Evolutionary conservation across 106 monocot genomes (phyloP).

Genomic region (Acanthochlamys bracteata): DNA sequence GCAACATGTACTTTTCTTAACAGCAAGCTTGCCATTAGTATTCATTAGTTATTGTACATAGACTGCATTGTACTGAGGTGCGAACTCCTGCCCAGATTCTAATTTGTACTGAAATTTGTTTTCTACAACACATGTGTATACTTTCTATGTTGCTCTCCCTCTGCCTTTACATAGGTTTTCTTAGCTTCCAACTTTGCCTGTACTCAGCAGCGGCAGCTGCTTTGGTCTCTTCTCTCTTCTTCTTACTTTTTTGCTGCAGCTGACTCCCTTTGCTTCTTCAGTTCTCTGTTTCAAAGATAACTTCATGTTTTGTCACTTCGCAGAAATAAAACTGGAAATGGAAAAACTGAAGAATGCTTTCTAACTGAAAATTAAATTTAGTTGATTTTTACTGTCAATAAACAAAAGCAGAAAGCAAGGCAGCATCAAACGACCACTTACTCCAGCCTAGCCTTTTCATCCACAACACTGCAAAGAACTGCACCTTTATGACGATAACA

Average conservation of each 20-base stretch:
- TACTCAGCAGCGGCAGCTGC: slow-evolving; percentile 89
- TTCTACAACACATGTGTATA: too few relatives aligned
- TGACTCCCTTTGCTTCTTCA: slow-evolving; percentile 86
- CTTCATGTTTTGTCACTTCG: too few relatives aligned
- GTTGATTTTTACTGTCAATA: not conserved
- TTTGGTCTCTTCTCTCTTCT: slow-evolving; percentile 96
- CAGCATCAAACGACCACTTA: slow-evolving; percentile 22
- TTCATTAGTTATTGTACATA: too few relatives aligned
- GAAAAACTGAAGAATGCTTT: too few relatives aligned
- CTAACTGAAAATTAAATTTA: too few relatives aligned
- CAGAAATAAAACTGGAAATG: too few relatives aligned
- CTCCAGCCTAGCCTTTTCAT: slow-evolving; percentile 87
- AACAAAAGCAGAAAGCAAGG: not conserved
- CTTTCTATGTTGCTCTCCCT: slow-evolving; percentile 61
- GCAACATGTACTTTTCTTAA: not conserved
- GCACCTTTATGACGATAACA: slow-evolving; percentile 44
- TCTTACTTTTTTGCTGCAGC: slow-evolving; percentile 71
- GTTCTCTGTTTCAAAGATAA: slow-evolving; percentile 40
- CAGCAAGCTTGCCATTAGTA: too few relatives aligned
- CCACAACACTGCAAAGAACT: slow-evolving; percentile 44
- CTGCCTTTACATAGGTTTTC: slow-evolving; percentile 88
- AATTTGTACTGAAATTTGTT: too few relatives aligned
- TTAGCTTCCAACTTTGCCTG: slow-evolving; percentile 96
- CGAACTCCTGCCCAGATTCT: too few relatives aligned
- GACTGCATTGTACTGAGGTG: too few relatives aligned